phyloP scores from a whole-genome alignment of 164 flowering plant genomes.

The Chloranthus sessilifolius region DNA sequence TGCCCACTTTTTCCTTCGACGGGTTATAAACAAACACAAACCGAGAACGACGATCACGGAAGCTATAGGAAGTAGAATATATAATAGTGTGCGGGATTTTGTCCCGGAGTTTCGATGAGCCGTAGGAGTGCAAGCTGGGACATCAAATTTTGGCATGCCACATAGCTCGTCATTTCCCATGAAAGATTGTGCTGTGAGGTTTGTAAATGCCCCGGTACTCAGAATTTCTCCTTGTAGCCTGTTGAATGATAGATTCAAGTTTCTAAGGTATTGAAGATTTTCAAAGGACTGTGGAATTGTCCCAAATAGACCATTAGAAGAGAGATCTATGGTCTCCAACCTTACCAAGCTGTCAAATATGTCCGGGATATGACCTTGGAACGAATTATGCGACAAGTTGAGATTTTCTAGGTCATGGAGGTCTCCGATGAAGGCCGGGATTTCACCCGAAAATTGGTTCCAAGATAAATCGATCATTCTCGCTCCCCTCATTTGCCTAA shows the following conservation, averaged over 20 bases:
- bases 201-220: constrained; percentile 6
- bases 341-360: constrained; percentile 4
- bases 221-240: constrained; percentile 20
- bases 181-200: constrained; percentile 1
- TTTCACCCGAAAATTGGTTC: constrained; percentile 1
- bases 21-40: constrained; percentile 13
- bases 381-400: constrained; percentile 3
- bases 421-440: constrained; percentile 4
- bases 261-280: not conserved
- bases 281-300: constrained; percentile 2
- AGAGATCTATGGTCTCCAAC: constrained; percentile 5
- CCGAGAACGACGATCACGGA: not conserved
- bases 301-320: constrained; percentile 9
- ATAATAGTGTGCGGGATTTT: no score
- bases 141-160: not conserved
- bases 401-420: not conserved
- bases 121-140: not conserved
- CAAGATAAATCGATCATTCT: constrained; percentile 9
- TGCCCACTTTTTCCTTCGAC: not conserved
- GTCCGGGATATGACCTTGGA: constrained; percentile 9
- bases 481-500: constrained; percentile 26
- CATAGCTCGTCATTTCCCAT: not conserved
- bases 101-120: not conserved
- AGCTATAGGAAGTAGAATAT: no score
- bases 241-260: constrained; percentile 15